Base-by-base conservation (phyloP, 495 filamentous ascomycete genomes). In the Aspergillus funiculosus region DNA sequence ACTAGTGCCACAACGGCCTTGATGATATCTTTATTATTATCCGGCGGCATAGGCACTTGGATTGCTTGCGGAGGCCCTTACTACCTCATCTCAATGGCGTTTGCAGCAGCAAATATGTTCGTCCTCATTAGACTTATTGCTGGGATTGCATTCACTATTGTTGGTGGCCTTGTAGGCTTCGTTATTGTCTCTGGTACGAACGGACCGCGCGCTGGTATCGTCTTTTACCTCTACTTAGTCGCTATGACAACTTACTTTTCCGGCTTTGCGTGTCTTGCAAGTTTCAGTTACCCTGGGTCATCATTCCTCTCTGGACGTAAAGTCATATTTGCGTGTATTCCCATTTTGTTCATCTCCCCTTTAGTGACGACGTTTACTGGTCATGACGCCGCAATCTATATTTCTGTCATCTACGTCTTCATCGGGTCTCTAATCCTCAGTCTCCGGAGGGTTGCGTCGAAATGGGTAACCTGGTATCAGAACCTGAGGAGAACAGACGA, bases 61-160 rank as follows among this genome's bases (percentile, higher is more conserved):
- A 78, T 82, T 44, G 69, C 69, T 30, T 73, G 67, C 32, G 77
- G 77, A 38, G 78, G 78, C 0, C 73, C 69, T 1, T 82, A 81
- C 60, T 82, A 82, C 51, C 68, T 82, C 14, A 67, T 76, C 25
- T 74, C 72, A 4, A 79, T 75, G 68, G 77, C 76, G 1, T 82
- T 81, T 52, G 69, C 75, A 6, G 78, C 77, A 6, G 74, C 76
- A 28, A 81, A 79, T 38, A 75, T 79, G 67, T 80, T 80, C 44
- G 69, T 82, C 10, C 59, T 81, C 2, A 77, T 75, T 18, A 67
- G 78, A 19, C 58, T 82, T 11, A 68, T 78, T 52, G 77, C 74
- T n/a, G 78, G 78, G 36, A 61, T 82, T 39, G 74, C 76, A 5
- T 71, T 82, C 43, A 72, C 71, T 6, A 39, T 77, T 11, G 69